A percentile compares a stretch with the other conserved stretches of the same genome.
phyloP scores from a whole-genome alignment of 805 yeast species.

The Cyberlindnera maclurae region DNA sequence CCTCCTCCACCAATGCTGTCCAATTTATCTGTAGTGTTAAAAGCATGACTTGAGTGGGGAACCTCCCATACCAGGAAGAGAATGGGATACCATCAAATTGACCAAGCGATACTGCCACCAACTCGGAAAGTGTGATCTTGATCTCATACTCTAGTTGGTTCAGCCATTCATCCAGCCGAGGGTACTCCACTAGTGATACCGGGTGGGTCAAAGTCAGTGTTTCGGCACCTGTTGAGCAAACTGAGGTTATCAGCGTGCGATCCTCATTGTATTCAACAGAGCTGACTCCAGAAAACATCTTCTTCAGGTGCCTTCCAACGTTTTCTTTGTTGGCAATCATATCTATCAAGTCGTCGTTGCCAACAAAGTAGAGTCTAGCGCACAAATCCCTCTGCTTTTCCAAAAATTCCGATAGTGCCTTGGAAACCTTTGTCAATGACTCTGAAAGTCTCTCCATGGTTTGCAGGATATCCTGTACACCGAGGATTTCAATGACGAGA shows the following conservation, averaged over 20 bases:
- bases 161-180: slow-evolving; percentile 57
- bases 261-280: slow-evolving; percentile 31
- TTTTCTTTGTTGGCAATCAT: slow-evolving; percentile 62
- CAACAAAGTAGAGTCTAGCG: slow-evolving; percentile 81
- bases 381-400: slow-evolving; percentile 73
- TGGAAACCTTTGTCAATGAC: slow-evolving; percentile 49
- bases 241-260: slow-evolving; percentile 32
- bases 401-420: slow-evolving; percentile 66
- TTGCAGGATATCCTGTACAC: slow-evolving; percentile 40
- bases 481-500: slow-evolving; percentile 47
- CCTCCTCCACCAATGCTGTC: slow-evolving; percentile 37
- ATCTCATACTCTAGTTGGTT: slow-evolving; percentile 47
- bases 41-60: slow-evolving; percentile 51
- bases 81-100: slow-evolving; percentile 17
- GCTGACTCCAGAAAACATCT: slow-evolving; percentile 65
- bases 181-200: slow-evolving; percentile 35
- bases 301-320: slow-evolving; percentile 54
- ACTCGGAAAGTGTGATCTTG: slow-evolving; percentile 37
- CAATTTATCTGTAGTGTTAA: slow-evolving; percentile 52
- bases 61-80: slow-evolving; percentile 28
- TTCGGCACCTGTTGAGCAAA: slow-evolving; percentile 67
- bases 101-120: slow-evolving; percentile 27
- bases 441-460: slow-evolving; percentile 46
- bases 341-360: slow-evolving; percentile 84
- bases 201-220: slow-evolving; percentile 33